A percentile compares a stretch with the other conserved stretches of the same genome.
Conservation (phyloP, 345 rosid species). For the Salix arbutifolia region DNA sequence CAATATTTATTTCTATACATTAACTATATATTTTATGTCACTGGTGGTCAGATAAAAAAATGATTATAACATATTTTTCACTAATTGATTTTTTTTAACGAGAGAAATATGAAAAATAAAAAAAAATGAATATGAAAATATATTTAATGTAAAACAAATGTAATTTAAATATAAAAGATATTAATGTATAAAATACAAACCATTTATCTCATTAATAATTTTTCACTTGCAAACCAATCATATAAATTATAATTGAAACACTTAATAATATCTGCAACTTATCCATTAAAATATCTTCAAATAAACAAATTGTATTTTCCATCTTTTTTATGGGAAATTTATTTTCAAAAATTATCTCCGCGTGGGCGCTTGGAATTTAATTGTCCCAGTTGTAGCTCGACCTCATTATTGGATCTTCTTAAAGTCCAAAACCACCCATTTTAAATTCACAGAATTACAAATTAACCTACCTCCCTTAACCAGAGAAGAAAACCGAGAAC, state of each 20-base stretch:
- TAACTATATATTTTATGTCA: too few relatives aligned
- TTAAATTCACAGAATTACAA: background rate
- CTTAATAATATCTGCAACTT: too few relatives aligned
- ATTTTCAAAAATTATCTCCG: too few relatives aligned
- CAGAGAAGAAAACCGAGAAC: background rate
- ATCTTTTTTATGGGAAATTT: too few relatives aligned
- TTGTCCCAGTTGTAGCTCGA: background rate
- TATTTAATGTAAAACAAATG: too few relatives aligned
- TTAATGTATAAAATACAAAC: background rate
- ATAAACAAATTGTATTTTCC: too few relatives aligned
- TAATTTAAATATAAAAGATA: too few relatives aligned
- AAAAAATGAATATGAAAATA: background rate
- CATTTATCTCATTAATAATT: background rate
- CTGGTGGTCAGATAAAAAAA: too few relatives aligned
- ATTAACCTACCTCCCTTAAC: background rate
- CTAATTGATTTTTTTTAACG: too few relatives aligned
- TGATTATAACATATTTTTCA: too few relatives aligned
- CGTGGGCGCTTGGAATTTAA: background rate
- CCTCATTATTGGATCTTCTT: background rate
- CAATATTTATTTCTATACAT: too few relatives aligned
- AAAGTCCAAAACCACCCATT: background rate
- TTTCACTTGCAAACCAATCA: background rate
- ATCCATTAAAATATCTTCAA: background rate
- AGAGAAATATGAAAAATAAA: background rate
- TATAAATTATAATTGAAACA: too few relatives aligned